Conservation (phyloP, 176 grass and related monocot genomes). For the Puccinellia tenuiflora region DNA sequence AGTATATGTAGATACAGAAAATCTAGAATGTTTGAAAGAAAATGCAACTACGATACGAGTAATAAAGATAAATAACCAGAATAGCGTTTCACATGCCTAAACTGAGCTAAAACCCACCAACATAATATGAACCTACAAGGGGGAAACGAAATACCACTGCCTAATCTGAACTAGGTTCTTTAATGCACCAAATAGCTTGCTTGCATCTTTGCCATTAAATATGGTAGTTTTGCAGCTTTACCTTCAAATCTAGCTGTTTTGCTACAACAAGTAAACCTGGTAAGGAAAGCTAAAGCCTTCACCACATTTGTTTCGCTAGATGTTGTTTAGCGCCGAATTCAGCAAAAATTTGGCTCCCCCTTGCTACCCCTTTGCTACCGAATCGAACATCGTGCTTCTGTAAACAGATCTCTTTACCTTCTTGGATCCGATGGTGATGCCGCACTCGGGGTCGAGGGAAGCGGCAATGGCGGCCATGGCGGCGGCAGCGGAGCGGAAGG, state of each 20-base stretch:
- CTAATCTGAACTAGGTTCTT: neutral
- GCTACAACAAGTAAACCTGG: neutral
- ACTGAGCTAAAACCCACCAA: neutral
- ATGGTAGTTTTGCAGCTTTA: neutral
- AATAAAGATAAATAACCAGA: neutral
- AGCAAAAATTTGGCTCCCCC: neutral
- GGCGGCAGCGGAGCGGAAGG: constrained; percentile 54
- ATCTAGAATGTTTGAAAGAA: neutral
- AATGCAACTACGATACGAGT: neutral
- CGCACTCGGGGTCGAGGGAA: constrained; percentile 56
- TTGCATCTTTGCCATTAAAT: neutral
- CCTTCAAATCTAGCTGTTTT: neutral
- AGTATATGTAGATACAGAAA: neutral
- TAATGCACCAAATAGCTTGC: neutral
- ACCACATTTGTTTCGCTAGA: neutral
- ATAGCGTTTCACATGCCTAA: neutral
- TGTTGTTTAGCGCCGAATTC: neutral
- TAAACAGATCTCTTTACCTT: constrained; percentile 36
- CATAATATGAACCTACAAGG: neutral
- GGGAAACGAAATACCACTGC: neutral
- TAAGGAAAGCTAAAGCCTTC: neutral
- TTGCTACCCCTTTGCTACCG: neutral
- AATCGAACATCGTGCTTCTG: constrained; percentile 4
- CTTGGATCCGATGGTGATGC: constrained; percentile 46
- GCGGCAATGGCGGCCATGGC: constrained; percentile 59